Evolutionary conservation across 306 rosid species (phyloP).

Genomic region (Cercis canadensis): DNA sequence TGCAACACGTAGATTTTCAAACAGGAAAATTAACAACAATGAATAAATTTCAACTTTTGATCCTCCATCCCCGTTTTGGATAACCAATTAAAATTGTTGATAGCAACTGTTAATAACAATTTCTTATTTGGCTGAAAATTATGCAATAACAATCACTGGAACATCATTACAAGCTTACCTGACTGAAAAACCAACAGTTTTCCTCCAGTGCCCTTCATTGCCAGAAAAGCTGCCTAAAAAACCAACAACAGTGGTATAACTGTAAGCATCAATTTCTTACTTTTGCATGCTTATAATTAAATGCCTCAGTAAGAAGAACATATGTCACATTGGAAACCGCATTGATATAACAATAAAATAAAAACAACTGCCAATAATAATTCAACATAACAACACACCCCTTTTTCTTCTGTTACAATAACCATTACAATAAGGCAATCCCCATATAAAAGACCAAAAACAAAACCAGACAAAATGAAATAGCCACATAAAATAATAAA

Average conservation of each 20-base stretch:
- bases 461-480: background rate
- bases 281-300: conserved; percentile 14
- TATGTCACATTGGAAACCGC: conserved; percentile 22
- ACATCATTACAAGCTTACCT: conserved; percentile 62
- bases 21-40: too few relatives aligned
- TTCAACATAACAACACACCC: background rate
- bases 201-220: conserved; percentile 94
- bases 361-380: conserved; percentile 5
- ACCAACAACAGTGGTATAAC: conserved; percentile 11
- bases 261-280: background rate
- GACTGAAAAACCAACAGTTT: conserved; percentile 95
- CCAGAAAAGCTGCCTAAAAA: conserved; percentile 90
- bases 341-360: conserved; percentile 9
- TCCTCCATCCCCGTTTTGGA: too few relatives aligned
- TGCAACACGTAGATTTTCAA: too few relatives aligned
- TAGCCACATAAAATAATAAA: too few relatives aligned
- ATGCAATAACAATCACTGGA: background rate
- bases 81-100: background rate
- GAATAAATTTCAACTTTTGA: too few relatives aligned
- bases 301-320: background rate
- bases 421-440: too few relatives aligned
- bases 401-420: too few relatives aligned
- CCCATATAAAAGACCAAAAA: too few relatives aligned
- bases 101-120: conserved; percentile 18
- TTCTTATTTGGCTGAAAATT: background rate